Evolutionary conservation across 2,329 filamentous ascomycete genomes (phyloP).

Genomic region (Neonectria faginata): DNA sequence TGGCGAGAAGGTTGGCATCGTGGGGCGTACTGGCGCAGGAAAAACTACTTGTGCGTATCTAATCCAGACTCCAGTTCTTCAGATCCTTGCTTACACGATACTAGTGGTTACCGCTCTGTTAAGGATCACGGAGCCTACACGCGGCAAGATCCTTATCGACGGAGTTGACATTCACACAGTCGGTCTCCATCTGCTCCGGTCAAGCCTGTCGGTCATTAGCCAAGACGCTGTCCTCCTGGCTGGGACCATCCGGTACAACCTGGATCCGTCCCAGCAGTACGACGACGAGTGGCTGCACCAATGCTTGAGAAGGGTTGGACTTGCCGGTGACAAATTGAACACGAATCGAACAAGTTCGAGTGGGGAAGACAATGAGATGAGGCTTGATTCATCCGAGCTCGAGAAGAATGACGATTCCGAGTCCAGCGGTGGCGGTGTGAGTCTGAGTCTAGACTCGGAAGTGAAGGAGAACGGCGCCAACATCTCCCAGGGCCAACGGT

Average conservation of each 20-base stretch:
- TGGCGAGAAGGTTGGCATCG: conserved; percentile 92
- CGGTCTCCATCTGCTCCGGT: conserved; percentile 83
- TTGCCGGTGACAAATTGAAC: neutral
- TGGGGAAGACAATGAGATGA: neutral
- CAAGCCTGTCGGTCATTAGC: conserved; percentile 89
- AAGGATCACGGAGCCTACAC: conserved; percentile 18
- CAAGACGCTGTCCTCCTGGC: conserved; percentile 91
- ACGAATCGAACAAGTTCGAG: neutral
- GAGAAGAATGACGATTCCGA: neutral
- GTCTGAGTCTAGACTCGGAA: conserved; percentile 20
- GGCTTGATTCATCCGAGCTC: neutral
- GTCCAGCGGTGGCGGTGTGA: neutral
- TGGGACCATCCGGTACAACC: conserved; percentile 84
- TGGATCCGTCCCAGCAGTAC: conserved; percentile 77
- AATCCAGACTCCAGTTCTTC: neutral
- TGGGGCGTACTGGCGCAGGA: conserved; percentile 89
- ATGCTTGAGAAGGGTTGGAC: conserved; percentile 23
- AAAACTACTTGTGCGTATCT: conserved; percentile 64
- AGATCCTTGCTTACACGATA: neutral
- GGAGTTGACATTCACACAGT: conserved; percentile 84
- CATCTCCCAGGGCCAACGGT: conserved; percentile 30
- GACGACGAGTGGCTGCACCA: conserved; percentile 25
- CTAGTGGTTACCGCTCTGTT: conserved; percentile 39
- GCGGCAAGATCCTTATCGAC: conserved; percentile 84
- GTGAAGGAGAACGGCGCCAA: conserved; percentile 21